Evolutionary conservation across 139 green algal genomes (phyloP).

Genomic region (Coelastrella sp.): DNA sequence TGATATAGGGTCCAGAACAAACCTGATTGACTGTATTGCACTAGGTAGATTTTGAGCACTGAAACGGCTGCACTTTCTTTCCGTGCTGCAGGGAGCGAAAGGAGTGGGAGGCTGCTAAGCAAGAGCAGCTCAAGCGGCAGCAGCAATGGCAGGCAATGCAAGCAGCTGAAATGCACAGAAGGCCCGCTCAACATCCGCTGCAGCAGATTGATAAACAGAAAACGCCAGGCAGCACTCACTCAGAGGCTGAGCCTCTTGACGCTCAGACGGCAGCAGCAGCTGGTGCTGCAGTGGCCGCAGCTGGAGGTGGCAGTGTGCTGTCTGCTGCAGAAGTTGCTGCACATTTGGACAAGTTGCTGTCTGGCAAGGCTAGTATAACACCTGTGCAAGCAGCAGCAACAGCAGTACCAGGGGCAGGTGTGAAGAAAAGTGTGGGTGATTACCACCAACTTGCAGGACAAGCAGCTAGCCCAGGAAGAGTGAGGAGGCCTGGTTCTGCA

Average conservation of each 20-base stretch:
- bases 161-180: background rate
- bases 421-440: too few relatives aligned
- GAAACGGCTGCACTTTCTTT: too few relatives aligned
- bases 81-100: slow-evolving; percentile 29
- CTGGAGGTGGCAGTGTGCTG: background rate
- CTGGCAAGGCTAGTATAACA: slow-evolving; percentile 8
- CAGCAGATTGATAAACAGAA: slow-evolving; percentile 8
- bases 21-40: background rate
- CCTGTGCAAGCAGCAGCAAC: slow-evolving; percentile 18
- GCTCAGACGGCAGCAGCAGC: background rate
- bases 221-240: background rate
- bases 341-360: slow-evolving; percentile 15
- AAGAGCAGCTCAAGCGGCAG: slow-evolving; percentile 6
- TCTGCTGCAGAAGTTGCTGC: slow-evolving; percentile 21
- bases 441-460: too few relatives aligned
- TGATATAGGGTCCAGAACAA: background rate
- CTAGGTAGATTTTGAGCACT: background rate
- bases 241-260: background rate
- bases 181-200: slow-evolving; percentile 17
- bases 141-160: slow-evolving; percentile 33
- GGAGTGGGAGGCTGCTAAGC: background rate
- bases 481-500: too few relatives aligned
- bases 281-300: background rate
- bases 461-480: too few relatives aligned
- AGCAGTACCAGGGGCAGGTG: background rate